phyloP scores from a whole-genome alignment of 768 basidiomycete species.

The Hirschioporus abietinus region DNA sequence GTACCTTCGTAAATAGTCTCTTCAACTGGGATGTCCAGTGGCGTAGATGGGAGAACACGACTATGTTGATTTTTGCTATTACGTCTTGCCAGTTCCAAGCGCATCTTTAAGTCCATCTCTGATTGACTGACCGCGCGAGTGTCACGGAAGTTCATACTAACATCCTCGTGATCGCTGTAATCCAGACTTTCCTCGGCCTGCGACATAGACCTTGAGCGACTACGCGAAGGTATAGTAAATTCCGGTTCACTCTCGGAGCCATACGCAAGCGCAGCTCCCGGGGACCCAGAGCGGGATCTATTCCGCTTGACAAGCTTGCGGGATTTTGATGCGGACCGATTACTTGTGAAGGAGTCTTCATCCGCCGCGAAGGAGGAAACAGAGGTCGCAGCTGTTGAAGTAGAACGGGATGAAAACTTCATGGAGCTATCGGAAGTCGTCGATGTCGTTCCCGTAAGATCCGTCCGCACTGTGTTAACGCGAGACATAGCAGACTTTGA shows the following conservation, averaged over 20 bases:
- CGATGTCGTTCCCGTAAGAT: constrained; percentile 61
- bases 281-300: constrained; percentile 37
- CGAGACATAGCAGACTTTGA: constrained; percentile 67
- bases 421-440: constrained; percentile 63
- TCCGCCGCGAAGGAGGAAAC: constrained; percentile 47
- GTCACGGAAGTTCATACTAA: constrained; percentile 31
- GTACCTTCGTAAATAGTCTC: constrained; percentile 78
- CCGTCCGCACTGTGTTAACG: constrained; percentile 42
- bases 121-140: constrained; percentile 51
- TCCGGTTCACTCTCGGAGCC: constrained; percentile 24
- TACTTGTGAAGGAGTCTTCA: constrained; percentile 50
- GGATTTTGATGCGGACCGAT: constrained; percentile 36
- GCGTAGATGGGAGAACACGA: constrained; percentile 32
- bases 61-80: constrained; percentile 78
- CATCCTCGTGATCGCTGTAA: constrained; percentile 44
- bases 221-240: constrained; percentile 1
- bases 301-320: constrained; percentile 31
- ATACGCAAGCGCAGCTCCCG: constrained; percentile 27
- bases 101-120: constrained; percentile 70
- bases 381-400: constrained; percentile 52
- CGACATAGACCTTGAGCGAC: constrained; percentile 33
- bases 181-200: constrained; percentile 34
- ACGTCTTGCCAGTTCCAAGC: constrained; percentile 74
- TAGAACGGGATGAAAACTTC: constrained; percentile 69
- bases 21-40: constrained; percentile 45